Evolutionary conservation across 1,284 basidiomycete species (phyloP), one percentile per base, ranked within the genome.

Genomic region (Exobasidium rhododendri): DNA sequence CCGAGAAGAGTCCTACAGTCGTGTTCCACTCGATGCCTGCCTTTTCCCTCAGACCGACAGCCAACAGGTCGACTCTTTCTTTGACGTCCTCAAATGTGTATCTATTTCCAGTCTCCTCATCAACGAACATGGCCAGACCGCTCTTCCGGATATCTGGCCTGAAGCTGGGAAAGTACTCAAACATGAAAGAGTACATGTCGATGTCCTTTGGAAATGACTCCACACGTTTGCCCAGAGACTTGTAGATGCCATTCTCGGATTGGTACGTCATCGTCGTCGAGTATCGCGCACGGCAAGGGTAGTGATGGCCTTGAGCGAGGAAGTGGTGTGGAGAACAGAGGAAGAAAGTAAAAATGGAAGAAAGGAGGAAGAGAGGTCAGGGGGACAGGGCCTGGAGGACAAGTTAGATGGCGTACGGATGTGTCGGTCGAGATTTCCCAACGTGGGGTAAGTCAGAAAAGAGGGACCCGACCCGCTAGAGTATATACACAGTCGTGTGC

Each of bases 71-170:
- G 10, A 64, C 63, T 45, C 63, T 59, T 50, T 71, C 60, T 4
- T 66, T 64, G 26, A 62, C 45, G 20, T 71, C 61, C 35, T 74
- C 72, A 51, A 74, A 72, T 3, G 58, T 74, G 61, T 61, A 69
- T 20, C 51, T 47, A 14, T 69, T 63, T 10, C 56, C 65, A 0
- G 72, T 74, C 10, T 65, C 64, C 31, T 75, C 73, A 58, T 75
- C 73, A 56, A 74, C 67, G 31, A 75, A 55, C 7, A 75, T 67
- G 1, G 67, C 63, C 4, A 68, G 52, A 4, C 64, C 60, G 6
- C 65, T 71, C 46, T 69, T 68, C 53, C 73, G 68, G 2, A 64
- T 13, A 29, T 75, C 73, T 4, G 68, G 68, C 14, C 71, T 63
- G 24, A 28, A 61, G 2, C 59, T 30, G 4, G 73, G 72, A 24